phyloP scores from a whole-genome alignment of 2,329 filamentous ascomycete genomes.

The Lithohypha guttulata region DNA sequence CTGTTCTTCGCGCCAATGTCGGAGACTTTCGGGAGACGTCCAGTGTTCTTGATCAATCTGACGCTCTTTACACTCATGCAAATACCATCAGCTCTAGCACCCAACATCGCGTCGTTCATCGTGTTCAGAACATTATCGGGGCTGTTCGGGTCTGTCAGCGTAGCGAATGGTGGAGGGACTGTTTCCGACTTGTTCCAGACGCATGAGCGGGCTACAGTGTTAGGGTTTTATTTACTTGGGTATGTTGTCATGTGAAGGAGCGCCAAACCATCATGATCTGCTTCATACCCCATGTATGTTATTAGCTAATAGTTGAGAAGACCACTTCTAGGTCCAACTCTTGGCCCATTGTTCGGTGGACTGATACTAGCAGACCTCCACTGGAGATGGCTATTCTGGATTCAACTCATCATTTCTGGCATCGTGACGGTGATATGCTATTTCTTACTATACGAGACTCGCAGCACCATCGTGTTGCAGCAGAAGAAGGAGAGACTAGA shows the following conservation, averaged over 20 bases:
- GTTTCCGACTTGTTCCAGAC: constrained; percentile 11
- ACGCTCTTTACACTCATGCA: constrained; percentile 27
- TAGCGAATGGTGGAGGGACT: constrained; percentile 12
- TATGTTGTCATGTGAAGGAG: background rate
- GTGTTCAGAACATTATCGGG: constrained; percentile 25
- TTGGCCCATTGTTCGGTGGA: constrained; percentile 30
- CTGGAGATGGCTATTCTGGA: constrained; percentile 42
- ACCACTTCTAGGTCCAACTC: constrained; percentile 4
- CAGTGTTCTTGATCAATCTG: constrained; percentile 27
- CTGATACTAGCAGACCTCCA: constrained; percentile 35
- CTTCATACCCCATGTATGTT: too few relatives aligned
- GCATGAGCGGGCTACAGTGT: constrained; percentile 9
- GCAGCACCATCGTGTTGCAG: constrained; percentile 48
- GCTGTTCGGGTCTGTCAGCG: constrained; percentile 20
- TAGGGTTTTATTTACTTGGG: constrained; percentile 11
- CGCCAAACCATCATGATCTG: constrained; percentile 2
- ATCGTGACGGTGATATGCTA: constrained; percentile 48
- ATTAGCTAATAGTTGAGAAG: too few relatives aligned
- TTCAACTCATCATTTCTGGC: constrained; percentile 24
- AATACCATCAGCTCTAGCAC: constrained; percentile 27
- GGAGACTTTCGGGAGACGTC: constrained; percentile 50
- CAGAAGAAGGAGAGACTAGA: constrained; percentile 42
- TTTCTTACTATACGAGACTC: constrained; percentile 49
- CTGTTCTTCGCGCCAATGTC: constrained; percentile 64
- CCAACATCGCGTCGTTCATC: constrained; percentile 25